phyloP scores from a whole-genome alignment of 2,329 filamentous ascomycete genomes.

The Aspergillus ruber region DNA sequence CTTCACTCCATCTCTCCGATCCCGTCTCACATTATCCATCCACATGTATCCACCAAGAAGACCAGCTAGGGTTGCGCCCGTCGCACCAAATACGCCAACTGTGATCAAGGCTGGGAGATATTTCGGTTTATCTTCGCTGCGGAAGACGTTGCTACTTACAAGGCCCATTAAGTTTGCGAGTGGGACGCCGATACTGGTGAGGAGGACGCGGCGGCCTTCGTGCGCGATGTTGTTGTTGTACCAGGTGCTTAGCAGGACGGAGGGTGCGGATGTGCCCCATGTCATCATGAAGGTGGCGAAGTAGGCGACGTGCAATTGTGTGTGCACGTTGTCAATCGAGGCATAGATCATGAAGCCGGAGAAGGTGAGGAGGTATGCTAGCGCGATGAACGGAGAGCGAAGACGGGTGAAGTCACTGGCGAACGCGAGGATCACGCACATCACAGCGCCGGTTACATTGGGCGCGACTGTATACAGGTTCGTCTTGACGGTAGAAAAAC shows the following conservation, averaged over 20 bases:
- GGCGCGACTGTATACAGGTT: conserved; percentile 79
- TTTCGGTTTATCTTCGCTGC: conserved; percentile 56
- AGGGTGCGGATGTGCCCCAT: conserved; percentile 70
- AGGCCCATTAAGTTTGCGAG: conserved; percentile 72
- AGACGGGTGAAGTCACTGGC: conserved; percentile 59
- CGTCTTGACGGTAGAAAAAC: conserved; percentile 55
- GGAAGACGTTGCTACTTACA: conserved; percentile 63
- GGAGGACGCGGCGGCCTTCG: conserved; percentile 62
- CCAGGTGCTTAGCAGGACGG: conserved; percentile 60
- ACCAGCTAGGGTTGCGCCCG: conserved; percentile 50
- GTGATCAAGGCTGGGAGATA: conserved; percentile 62
- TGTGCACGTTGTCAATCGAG: conserved; percentile 57
- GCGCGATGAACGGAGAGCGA: conserved; percentile 66
- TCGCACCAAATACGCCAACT: conserved; percentile 47
- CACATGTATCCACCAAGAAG: conserved; percentile 59
- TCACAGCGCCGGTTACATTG: conserved; percentile 65
- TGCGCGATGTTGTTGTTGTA: conserved; percentile 81
- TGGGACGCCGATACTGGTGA: conserved; percentile 68
- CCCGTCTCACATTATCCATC: conserved; percentile 56
- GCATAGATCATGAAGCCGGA: conserved; percentile 74
- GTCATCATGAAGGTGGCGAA: conserved; percentile 78
- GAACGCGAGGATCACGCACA: conserved; percentile 68
- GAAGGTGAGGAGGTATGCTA: conserved; percentile 69
- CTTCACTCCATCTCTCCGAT: conserved; percentile 50
- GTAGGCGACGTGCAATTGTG: conserved; percentile 61